Conservation (phyloP, 78 protist species). For the Chrysochromulina parva region DNA sequence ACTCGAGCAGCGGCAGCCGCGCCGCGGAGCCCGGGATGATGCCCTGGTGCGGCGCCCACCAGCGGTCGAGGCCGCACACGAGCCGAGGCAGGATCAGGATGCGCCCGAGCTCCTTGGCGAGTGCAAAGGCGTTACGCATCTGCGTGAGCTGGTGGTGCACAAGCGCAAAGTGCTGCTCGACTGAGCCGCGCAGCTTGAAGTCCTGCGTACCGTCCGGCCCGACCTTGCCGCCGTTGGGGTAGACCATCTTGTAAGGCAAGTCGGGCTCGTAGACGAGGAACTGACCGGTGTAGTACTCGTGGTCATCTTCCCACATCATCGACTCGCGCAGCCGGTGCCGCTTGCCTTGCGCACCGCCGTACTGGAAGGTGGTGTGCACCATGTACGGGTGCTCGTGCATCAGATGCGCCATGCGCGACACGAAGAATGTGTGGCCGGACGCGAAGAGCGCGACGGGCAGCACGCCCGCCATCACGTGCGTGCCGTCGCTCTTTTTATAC, state of each 20-base stretch:
- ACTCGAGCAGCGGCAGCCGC: background rate
- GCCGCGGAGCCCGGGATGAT: background rate
- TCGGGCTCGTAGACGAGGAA: background rate
- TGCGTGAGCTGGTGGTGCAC: background rate
- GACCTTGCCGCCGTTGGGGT: background rate
- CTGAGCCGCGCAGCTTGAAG: background rate
- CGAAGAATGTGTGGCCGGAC: background rate
- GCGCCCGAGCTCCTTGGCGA: background rate
- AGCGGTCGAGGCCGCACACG: conserved; percentile 14
- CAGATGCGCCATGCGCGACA: background rate
- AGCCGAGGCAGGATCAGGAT: background rate
- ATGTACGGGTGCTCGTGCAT: background rate
- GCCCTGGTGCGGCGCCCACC: conserved; percentile 3
- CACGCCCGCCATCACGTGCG: background rate
- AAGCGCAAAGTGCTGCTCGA: background rate
- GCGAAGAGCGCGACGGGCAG: background rate
- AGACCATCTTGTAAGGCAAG: background rate
- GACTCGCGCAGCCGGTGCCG: conserved; percentile 17
- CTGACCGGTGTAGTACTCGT: background rate
- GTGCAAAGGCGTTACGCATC: background rate
- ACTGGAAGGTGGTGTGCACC: background rate
- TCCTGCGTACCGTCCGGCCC: background rate
- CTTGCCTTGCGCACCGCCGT: background rate
- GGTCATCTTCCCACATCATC: background rate
- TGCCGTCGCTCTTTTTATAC: background rate